Percentiles rank a stretch among this genome's conserved stretches.
phyloP scores from a whole-genome alignment of 2,329 filamentous ascomycete genomes.

The Paracoccidioides lutzii region DNA sequence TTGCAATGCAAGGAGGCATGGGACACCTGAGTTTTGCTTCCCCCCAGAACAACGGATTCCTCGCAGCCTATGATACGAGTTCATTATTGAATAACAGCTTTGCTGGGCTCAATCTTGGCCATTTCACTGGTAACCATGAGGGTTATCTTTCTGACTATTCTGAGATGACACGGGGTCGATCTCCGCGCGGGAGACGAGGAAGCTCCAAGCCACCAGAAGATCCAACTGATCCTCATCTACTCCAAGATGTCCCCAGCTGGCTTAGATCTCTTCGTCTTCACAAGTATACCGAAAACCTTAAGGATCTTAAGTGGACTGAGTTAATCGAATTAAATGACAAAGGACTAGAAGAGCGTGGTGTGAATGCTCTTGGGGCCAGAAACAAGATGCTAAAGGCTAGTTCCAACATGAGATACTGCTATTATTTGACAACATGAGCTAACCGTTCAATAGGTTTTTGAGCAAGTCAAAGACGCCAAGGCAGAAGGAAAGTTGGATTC shows the following conservation, averaged over 20 bases:
- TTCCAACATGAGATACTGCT: slow-evolving; percentile 6
- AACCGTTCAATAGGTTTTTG: slow-evolving; percentile 54
- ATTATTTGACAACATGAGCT: background rate
- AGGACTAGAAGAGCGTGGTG: slow-evolving; percentile 79
- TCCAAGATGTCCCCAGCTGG: slow-evolving; percentile 95
- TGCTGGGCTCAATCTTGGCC: slow-evolving; percentile 55
- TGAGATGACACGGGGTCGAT: slow-evolving; percentile 79
- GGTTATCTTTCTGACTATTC: slow-evolving; percentile 91
- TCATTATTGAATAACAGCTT: slow-evolving; percentile 61
- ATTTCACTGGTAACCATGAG: slow-evolving; percentile 62
- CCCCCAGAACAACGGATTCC: slow-evolving; percentile 86
- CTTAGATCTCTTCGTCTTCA: slow-evolving; percentile 85
- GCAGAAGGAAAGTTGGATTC: slow-evolving; percentile 54
- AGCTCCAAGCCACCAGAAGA: slow-evolving; percentile 97
- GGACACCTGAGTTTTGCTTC: slow-evolving; percentile 62
- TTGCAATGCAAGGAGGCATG: slow-evolving; percentile 56
- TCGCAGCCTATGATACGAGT: slow-evolving; percentile 71
- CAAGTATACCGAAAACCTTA: slow-evolving; percentile 97
- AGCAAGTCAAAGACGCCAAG: slow-evolving; percentile 79
- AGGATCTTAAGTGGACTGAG: slow-evolving; percentile 94
- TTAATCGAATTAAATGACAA: slow-evolving; percentile 85
- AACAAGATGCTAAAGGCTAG: slow-evolving; percentile 93
- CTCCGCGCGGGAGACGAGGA: slow-evolving; percentile 79
- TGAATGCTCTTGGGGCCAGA: slow-evolving; percentile 85
- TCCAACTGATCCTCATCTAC: slow-evolving; percentile 74